These are phyloP conservation scores for Fusarium veterinarium DNA, from an alignment of 2,329 filamentous ascomycete genomes.

Conservation along the genomic window DNA sequence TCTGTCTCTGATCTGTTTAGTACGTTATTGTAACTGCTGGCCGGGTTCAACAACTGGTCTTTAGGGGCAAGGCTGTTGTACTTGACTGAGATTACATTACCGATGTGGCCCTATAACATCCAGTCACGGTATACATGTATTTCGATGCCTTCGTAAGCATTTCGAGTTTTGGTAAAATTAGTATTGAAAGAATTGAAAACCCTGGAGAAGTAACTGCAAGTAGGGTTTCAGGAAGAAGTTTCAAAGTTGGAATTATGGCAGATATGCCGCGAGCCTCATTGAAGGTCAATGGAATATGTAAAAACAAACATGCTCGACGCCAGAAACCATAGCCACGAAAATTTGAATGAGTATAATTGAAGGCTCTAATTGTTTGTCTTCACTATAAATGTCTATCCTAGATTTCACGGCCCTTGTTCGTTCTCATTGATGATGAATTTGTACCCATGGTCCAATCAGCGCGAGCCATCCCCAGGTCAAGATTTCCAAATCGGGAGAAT, in stretches of 20 bases:
- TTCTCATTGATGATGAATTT: fast-evolving
- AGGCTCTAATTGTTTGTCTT: fast-evolving
- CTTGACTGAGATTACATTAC: neutral
- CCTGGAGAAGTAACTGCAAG: fast-evolving
- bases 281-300: too few species aligned
- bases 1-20: too few species aligned
- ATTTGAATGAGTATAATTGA: fast-evolving
- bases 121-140: neutral
- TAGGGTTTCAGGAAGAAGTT: fast-evolving
- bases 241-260: fast-evolving
- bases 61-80: neutral
- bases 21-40: too few species aligned
- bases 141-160: neutral
- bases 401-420: fast-evolving
- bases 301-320: neutral
- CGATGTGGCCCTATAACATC: neutral
- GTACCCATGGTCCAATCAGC: neutral
- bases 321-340: fast-evolving
- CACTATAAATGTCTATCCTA: neutral
- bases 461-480: fast-evolving
- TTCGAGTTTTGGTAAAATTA: fast-evolving
- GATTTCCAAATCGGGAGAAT: neutral
- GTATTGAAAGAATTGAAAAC: neutral
- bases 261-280: fast-evolving
- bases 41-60: fast-evolving